These are phyloP conservation scores for Elsinoe ampelina DNA, from an alignment of 2,329 filamentous ascomycete species.

Conservation along the genomic window DNA sequence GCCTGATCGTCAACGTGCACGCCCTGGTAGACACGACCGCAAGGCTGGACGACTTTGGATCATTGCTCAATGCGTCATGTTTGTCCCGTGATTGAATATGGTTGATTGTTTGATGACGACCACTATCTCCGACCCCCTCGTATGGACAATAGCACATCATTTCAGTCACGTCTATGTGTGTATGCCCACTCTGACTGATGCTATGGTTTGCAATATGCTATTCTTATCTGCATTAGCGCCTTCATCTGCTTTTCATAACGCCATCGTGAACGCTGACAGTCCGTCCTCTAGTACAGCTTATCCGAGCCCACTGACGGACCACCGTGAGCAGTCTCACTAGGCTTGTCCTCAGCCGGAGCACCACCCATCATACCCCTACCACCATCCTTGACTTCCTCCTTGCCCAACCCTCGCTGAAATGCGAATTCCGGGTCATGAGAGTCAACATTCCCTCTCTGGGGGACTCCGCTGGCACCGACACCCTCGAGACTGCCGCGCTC, in stretches of 20 bases:
- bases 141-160: too few species aligned
- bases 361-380: slow-evolving; percentile 3
- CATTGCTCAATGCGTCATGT: too few species aligned
- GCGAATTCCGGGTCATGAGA: slow-evolving; percentile 28
- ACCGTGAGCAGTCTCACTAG: slow-evolving; percentile 5
- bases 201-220: too few species aligned
- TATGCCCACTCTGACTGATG: too few species aligned
- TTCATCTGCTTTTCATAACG: background rate
- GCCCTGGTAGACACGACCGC: background rate
- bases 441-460: slow-evolving; percentile 21
- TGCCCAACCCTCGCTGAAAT: slow-evolving; percentile 30
- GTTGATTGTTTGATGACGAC: too few species aligned
- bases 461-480: slow-evolving; percentile 29
- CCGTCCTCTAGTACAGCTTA: background rate
- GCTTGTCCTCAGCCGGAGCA: background rate
- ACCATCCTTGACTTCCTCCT: slow-evolving; percentile 24
- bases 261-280: background rate
- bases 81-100: too few species aligned
- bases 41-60: background rate
- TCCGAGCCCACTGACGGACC: background rate
- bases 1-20: background rate
- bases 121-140: too few species aligned
- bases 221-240: too few species aligned
- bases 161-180: too few species aligned
- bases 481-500: slow-evolving; percentile 36